Evolutionary conservation across 768 basidiomycete genomes (phyloP).

Genomic region (Gloeopeniophorella convolvens): DNA sequence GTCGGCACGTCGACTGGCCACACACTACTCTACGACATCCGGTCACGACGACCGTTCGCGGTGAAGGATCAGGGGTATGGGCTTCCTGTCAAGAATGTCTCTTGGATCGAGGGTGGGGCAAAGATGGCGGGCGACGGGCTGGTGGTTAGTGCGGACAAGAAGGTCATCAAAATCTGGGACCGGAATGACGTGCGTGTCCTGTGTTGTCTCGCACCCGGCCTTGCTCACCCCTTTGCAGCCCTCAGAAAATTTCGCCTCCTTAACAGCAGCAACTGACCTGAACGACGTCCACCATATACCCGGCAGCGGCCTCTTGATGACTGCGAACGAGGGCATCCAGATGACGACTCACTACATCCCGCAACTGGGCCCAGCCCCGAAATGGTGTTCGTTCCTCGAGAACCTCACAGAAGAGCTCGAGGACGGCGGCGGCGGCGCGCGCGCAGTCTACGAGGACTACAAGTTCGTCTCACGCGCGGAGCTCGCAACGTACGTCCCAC

Average conservation of each 20-base stretch:
- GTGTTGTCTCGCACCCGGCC: constrained; percentile 34
- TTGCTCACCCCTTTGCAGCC: constrained; percentile 44
- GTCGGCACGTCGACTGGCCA: constrained; percentile 95
- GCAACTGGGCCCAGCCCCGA: constrained; percentile 91
- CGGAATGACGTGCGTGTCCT: constrained; percentile 57
- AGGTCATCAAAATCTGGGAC: constrained; percentile 98
- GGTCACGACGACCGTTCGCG: constrained; percentile 75
- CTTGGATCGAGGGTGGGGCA: constrained; percentile 86
- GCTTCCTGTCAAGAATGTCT: constrained; percentile 73
- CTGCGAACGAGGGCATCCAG: constrained; percentile 94
- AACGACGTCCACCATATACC: constrained; percentile 90
- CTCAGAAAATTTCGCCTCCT: constrained; percentile 79
- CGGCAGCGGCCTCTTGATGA: constrained; percentile 81
- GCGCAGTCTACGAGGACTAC: constrained; percentile 85
- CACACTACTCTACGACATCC: constrained; percentile 89
- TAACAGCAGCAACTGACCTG: constrained; percentile 85
- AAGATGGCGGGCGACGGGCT: constrained; percentile 82
- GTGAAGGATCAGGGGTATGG: constrained; percentile 97
- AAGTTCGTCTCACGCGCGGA: constrained; percentile 92
- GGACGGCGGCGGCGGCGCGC: constrained; percentile 64
- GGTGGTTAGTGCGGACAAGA: constrained; percentile 89
- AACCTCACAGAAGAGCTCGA: constrained; percentile 99
- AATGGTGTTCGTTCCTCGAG: constrained; percentile 97
- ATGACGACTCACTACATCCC: constrained; percentile 95
- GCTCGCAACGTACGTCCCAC: constrained; percentile 62